phyloP scores from a whole-genome alignment of 2,329 filamentous ascomycete species.

The Sarocladium strictum region DNA sequence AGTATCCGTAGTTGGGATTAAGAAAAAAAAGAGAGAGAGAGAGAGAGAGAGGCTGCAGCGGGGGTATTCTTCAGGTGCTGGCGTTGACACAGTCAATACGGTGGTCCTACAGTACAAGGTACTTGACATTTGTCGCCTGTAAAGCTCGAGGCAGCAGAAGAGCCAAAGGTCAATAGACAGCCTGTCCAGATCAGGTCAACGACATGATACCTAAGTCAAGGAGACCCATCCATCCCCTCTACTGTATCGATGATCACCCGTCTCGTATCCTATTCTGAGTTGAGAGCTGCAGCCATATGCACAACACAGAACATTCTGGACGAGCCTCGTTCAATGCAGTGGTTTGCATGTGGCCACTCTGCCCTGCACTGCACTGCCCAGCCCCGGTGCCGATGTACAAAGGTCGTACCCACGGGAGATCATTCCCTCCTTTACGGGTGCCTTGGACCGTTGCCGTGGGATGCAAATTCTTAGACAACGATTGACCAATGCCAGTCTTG shows the following conservation, averaged over 20 bases:
- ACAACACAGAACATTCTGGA: neutral
- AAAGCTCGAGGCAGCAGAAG: no score
- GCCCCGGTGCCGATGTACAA: no score
- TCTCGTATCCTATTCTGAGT: neutral
- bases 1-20: no score
- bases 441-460: neutral
- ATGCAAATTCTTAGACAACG: neutral
- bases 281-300: neutral
- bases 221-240: no score
- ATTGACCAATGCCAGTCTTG: neutral
- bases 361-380: neutral
- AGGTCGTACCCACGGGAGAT: no score
- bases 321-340: neutral
- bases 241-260: neutral
- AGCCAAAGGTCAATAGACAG: no score
- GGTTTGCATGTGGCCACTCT: neutral
- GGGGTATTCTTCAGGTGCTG: neutral
- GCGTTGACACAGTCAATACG: neutral
- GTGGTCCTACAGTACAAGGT: no score
- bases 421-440: no score
- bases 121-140: no score
- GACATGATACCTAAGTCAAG: neutral
- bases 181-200: neutral
- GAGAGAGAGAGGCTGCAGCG: constrained; percentile 6
- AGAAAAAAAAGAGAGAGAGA: neutral